These are phyloP conservation scores for Halocafeteria seosinensis DNA, from an alignment of 108 stramenopile species.

Conservation along the genomic window DNA sequence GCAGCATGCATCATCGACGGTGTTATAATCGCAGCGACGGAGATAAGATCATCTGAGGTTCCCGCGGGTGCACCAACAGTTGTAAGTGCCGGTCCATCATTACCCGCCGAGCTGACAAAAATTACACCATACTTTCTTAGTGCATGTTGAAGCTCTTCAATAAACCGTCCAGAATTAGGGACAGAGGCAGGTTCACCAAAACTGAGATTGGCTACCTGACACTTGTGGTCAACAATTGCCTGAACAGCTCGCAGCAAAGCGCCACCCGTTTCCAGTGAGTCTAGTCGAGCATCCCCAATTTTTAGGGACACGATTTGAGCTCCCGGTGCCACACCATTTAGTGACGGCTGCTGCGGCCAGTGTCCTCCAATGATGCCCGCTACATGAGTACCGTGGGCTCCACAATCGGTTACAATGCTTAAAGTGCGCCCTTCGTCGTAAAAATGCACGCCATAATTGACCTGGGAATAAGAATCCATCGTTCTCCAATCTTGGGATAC, in stretches of 20 bases:
- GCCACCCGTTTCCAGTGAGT: conserved; percentile 65
- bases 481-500: conserved; percentile 31
- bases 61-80: conserved; percentile 68
- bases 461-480: conserved; percentile 42
- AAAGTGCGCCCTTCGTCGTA: conserved; percentile 50
- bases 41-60: conserved; percentile 36
- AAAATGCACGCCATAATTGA: conserved; percentile 43
- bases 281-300: conserved; percentile 68
- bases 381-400: conserved; percentile 76
- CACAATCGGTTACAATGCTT: conserved; percentile 56
- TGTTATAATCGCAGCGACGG: conserved; percentile 62
- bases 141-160: conserved; percentile 45
- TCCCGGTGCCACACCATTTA: conserved; percentile 71
- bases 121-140: conserved; percentile 50
- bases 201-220: conserved; percentile 64
- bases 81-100: conserved; percentile 67
- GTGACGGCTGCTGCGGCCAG: conserved; percentile 7
- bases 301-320: conserved; percentile 60
- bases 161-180: conserved; percentile 46
- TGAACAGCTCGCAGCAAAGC: conserved; percentile 55
- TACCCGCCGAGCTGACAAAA: conserved; percentile 60
- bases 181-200: conserved; percentile 58
- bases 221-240: conserved; percentile 45
- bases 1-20: conserved; percentile 46
- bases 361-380: conserved; percentile 57